These are phyloP conservation scores for Emericellopsis terricola DNA, from an alignment of 495 filamentous ascomycete species.

Conservation along the genomic window DNA sequence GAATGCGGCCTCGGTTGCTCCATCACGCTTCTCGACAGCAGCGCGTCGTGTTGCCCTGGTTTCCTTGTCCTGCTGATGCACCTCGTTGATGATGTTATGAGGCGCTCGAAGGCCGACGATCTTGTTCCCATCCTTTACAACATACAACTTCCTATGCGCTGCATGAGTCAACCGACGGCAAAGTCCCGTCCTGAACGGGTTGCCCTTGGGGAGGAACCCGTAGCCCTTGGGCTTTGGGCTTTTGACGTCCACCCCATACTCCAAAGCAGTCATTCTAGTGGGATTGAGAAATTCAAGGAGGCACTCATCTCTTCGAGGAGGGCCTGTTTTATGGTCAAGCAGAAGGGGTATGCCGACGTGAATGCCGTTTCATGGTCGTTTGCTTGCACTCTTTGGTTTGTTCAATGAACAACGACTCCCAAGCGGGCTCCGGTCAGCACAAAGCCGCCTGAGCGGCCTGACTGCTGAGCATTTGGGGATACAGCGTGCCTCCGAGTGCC, in stretches of 20 bases:
- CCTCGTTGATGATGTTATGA: constrained; percentile 8
- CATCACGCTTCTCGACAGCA: constrained; percentile 12
- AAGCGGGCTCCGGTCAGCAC: too few species aligned
- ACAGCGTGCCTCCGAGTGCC: too few species aligned
- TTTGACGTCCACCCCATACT: constrained; percentile 6
- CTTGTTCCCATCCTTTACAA: constrained; percentile 9
- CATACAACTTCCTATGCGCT: constrained; percentile 12
- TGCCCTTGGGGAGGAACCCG: constrained; percentile 17
- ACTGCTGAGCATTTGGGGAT: too few species aligned
- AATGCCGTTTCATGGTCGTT: too few species aligned
- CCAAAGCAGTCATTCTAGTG: too few species aligned
- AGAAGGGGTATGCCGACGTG: too few species aligned
- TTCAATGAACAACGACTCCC: too few species aligned
- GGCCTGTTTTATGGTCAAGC: too few species aligned
- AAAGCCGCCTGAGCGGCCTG: too few species aligned
- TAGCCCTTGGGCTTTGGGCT: constrained; percentile 15
- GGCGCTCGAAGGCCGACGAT: constrained; percentile 20
- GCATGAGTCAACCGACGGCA: constrained; percentile 17
- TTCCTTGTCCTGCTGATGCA: constrained; percentile 7
- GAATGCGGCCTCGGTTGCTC: constrained; percentile 10
- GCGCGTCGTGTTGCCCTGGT: constrained; percentile 11
- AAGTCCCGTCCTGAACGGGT: constrained; percentile 18
- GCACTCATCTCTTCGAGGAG: too few species aligned
- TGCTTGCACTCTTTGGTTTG: too few species aligned
- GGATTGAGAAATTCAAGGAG: too few species aligned